Evolutionary conservation across 176 grass and related monocot genomes (phyloP).

Genomic region (Carex myosuroides): DNA sequence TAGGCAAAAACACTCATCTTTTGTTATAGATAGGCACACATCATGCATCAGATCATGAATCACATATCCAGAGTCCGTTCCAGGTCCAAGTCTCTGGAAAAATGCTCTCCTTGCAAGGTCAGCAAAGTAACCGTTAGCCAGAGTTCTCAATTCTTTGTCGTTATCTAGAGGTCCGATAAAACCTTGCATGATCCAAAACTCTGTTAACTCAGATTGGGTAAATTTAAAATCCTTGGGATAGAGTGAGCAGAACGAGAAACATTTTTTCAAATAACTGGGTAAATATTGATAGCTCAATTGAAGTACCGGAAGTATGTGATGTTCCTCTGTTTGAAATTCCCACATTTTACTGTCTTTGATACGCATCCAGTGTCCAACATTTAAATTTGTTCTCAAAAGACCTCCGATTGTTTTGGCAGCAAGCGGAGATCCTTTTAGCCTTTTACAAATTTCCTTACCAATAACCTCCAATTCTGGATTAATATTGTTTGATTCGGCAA

Average conservation of each 20-base stretch:
- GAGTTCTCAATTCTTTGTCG: background rate
- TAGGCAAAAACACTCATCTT: background rate
- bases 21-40: too few species aligned
- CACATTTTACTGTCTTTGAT: conserved; percentile 28
- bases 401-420: conserved; percentile 37
- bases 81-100: too few species aligned
- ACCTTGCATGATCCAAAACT: conserved; percentile 3
- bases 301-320: conserved; percentile 27
- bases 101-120: conserved; percentile 5
- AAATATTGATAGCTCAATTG: conserved; percentile 48
- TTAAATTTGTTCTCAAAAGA: background rate
- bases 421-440: conserved; percentile 21
- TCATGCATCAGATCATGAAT: too few species aligned
- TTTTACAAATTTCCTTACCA: conserved; percentile 17
- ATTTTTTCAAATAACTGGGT: conserved; percentile 27
- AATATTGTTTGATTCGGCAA: background rate
- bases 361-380: background rate
- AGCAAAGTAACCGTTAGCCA: background rate
- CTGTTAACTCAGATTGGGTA: background rate
- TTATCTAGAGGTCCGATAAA: background rate
- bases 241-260: conserved; percentile 34
- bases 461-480: background rate
- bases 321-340: background rate
- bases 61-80: too few species aligned
- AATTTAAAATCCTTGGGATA: conserved; percentile 24